Base-by-base conservation (phyloP, 805 yeast species). In the Yamadazyma sp. region DNA sequence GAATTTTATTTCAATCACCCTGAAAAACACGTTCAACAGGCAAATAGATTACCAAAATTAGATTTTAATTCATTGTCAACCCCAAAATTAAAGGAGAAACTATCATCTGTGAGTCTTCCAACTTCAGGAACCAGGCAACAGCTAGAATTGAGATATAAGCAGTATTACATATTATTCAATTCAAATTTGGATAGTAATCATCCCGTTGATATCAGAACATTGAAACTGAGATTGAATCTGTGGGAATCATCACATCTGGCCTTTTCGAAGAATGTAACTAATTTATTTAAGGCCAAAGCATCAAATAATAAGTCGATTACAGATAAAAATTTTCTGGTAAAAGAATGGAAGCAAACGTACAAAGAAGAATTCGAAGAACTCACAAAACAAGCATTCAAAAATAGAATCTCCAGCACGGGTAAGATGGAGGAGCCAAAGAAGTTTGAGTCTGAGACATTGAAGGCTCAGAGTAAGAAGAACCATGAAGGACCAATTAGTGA, bases 81-180 rank as follows among this genome's bases (percentile, higher is more conserved):
- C 1, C 56, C 78, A 2, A 78, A 79, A 47, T 60, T 88, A 9
- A 79, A 79, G 45, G 78, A 75, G 30, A 79, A 78, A 50, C 60
- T 89, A 11, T 33, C 65, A 1, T 66, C 72, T 6, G 53, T 76
- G 15, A 75, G 76, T 10, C 55, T 89, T 5, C 74, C 88, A 0
- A 66, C 77, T 0, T 56, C 53, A 7, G 98, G 97, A 0, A 58
- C 81, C 1, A 66, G 86, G 40, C 60, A 59, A 11, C 80, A 76
- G 43, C 50, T 88, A 47, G 89, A 85, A 41, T 59, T 73, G 13
- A 60, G 98, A 26, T 84, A 84, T 52, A 80, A 77, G 42, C 91
- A 88, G 45, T 89, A 79, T 62, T 77, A 82, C 37, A 76, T 80
- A 21, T 52, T 87, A 8, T 83, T 81, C 78, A 89, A 89, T 52